Evolutionary conservation across 352 stramenopile species (phyloP).

Genomic region (Elongisporangium undulatum): DNA sequence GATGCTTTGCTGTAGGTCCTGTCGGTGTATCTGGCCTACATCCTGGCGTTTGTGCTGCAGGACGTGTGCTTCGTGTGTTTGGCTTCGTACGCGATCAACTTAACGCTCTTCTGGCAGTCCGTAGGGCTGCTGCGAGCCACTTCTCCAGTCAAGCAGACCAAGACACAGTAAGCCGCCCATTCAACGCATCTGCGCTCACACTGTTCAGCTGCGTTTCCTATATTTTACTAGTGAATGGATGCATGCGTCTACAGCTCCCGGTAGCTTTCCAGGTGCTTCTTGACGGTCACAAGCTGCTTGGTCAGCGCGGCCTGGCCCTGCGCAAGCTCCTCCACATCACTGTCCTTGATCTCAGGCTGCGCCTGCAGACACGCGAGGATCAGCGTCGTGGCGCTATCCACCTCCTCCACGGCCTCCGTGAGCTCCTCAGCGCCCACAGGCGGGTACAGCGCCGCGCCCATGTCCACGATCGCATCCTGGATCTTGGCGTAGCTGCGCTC

Average conservation of each 20-base stretch:
- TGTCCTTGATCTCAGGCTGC: slow-evolving; percentile 39
- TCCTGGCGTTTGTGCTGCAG: slow-evolving; percentile 46
- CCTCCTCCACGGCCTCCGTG: slow-evolving; percentile 20
- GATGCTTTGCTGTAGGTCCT: slow-evolving; percentile 19
- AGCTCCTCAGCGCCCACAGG: slow-evolving; percentile 67
- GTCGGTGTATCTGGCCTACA: slow-evolving; percentile 48
- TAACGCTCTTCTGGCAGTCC: slow-evolving; percentile 36
- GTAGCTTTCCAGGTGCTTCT: slow-evolving; percentile 48
- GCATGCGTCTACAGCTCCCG: slow-evolving; percentile 18
- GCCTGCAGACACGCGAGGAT: slow-evolving; percentile 46
- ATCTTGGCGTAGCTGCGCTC: slow-evolving; percentile 58
- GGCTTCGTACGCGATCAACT: slow-evolving; percentile 47
- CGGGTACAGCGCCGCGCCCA: slow-evolving; percentile 77
- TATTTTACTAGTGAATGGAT: neutral
- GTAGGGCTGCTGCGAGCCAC: slow-evolving; percentile 23
- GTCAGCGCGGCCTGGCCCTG: slow-evolving; percentile 49
- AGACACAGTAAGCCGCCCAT: neutral
- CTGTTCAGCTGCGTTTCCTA: neutral
- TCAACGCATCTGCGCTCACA: neutral
- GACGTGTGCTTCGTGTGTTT: slow-evolving; percentile 59
- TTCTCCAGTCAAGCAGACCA: neutral
- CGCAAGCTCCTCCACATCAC: slow-evolving; percentile 29
- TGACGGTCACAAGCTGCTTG: slow-evolving; percentile 49
- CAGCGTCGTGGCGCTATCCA: slow-evolving; percentile 25
- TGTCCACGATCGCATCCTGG: slow-evolving; percentile 71